A percentile compares a stretch with the other conserved stretches of the same genome.
These are phyloP conservation scores for Scedosporium aurantiacum DNA, from an alignment of 2,329 filamentous ascomycete species.

Conservation along the genomic window DNA sequence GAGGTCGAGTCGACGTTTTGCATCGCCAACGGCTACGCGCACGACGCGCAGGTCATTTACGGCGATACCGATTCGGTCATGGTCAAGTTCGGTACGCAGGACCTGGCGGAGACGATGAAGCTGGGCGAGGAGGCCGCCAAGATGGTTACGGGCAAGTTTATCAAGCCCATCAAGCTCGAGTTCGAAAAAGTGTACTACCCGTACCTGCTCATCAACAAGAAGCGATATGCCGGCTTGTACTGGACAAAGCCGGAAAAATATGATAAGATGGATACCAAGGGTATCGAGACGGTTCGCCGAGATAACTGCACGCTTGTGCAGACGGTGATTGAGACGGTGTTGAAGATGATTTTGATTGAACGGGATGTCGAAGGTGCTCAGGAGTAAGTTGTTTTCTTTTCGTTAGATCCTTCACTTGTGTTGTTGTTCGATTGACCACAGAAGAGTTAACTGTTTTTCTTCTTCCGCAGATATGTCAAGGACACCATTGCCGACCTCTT, in stretches of 20 bases:
- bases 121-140: slow-evolving; percentile 86
- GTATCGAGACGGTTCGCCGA: slow-evolving; percentile 93
- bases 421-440: not conserved
- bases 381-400: slow-evolving; percentile 52
- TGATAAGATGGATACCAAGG: slow-evolving; percentile 99
- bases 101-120: slow-evolving; percentile 83
- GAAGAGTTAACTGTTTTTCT: slow-evolving; percentile 1
- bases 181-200: slow-evolving; percentile 99
- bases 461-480: slow-evolving; percentile 69
- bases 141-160: slow-evolving; percentile 82
- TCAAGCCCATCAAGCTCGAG: slow-evolving; percentile 95
- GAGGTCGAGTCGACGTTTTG: slow-evolving; percentile 86
- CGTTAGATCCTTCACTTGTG: no score
- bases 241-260: slow-evolving; percentile 92
- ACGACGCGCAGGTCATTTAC: slow-evolving; percentile 95
- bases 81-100: slow-evolving; percentile 92
- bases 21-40: slow-evolving; percentile 85
- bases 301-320: slow-evolving; percentile 95
- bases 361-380: slow-evolving; percentile 82
- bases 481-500: slow-evolving; percentile 88
- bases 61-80: slow-evolving; percentile 99
- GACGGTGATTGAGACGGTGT: slow-evolving; percentile 91
- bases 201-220: slow-evolving; percentile 98
- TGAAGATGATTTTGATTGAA: slow-evolving; percentile 93
- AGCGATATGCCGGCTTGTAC: slow-evolving; percentile 94